A percentile compares a stretch with the other conserved stretches of the same genome.
These are phyloP conservation scores for Strigomonas culicis DNA, from an alignment of 208 protist genomes.

Conservation along the genomic window DNA sequence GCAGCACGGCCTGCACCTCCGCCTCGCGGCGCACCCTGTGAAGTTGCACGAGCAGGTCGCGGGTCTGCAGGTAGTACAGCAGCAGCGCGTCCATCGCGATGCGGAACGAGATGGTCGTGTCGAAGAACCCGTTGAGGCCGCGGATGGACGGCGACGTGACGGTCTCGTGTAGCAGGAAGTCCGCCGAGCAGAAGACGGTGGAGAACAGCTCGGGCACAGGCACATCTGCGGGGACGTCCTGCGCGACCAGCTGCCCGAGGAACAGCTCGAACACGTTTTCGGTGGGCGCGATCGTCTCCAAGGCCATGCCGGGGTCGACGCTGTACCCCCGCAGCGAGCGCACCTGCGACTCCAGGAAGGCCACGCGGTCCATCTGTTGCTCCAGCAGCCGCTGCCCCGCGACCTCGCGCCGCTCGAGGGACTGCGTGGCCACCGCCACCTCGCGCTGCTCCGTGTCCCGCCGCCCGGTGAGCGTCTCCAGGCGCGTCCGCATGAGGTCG, in stretches of 20 bases:
- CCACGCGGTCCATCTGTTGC: slow-evolving; percentile 71
- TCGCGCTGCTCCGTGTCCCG: slow-evolving; percentile 31
- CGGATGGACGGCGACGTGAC: slow-evolving; percentile 78
- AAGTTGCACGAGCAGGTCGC: slow-evolving; percentile 79
- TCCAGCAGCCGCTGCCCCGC: slow-evolving; percentile 58
- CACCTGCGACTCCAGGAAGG: slow-evolving; percentile 87
- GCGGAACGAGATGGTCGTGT: slow-evolving; percentile 81
- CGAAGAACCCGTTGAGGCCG: slow-evolving; percentile 86
- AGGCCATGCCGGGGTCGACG: slow-evolving; percentile 39
- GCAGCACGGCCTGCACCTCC: slow-evolving; percentile 41
- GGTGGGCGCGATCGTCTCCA: slow-evolving; percentile 34
- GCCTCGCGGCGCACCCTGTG: slow-evolving; percentile 72
- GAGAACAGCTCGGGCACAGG: slow-evolving; percentile 40
- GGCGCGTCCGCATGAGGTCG: slow-evolving; percentile 61
- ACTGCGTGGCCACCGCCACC: slow-evolving; percentile 24
- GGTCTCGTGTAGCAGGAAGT: slow-evolving; percentile 89
- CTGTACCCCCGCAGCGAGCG: slow-evolving; percentile 76
- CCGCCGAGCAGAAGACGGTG: slow-evolving; percentile 77
- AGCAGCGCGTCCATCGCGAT: slow-evolving; percentile 88
- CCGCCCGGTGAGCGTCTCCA: slow-evolving; percentile 26
- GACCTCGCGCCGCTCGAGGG: slow-evolving; percentile 45
- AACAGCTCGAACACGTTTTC: slow-evolving; percentile 91
- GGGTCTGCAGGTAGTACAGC: slow-evolving; percentile 80
- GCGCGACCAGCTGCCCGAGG: slow-evolving; percentile 79
- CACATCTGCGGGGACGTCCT: slow-evolving; percentile 42